Evolutionary conservation across 768 basidiomycete species (phyloP).

Genomic region (Tephrocybe sp.): DNA sequence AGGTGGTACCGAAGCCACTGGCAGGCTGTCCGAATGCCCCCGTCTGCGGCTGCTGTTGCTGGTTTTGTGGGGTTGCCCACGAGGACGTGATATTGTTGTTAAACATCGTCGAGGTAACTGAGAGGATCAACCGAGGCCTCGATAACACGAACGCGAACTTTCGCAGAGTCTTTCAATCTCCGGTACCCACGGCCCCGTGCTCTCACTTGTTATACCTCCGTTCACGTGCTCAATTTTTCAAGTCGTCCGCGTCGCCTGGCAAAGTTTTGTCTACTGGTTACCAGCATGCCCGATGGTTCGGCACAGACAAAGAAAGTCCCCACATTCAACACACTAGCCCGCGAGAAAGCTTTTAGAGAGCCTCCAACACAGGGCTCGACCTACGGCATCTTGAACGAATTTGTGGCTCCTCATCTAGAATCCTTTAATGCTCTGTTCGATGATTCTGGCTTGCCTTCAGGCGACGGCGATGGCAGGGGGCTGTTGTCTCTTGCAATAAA

Average conservation of each 20-base stretch:
- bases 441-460: slow-evolving; percentile 76
- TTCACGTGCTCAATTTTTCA: slow-evolving; percentile 37
- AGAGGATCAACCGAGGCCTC: not conserved
- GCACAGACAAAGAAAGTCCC: slow-evolving; percentile 37
- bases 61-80: slow-evolving; percentile 70
- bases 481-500: slow-evolving; percentile 74
- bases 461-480: slow-evolving; percentile 78
- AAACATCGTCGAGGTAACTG: slow-evolving; percentile 52
- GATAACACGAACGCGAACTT: slow-evolving; percentile 18
- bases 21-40: slow-evolving; percentile 72
- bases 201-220: slow-evolving; percentile 2
- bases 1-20: slow-evolving; percentile 55
- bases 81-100: slow-evolving; percentile 54
- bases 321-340: slow-evolving; percentile 79
- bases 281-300: slow-evolving; percentile 54
- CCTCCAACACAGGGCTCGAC: slow-evolving; percentile 71
- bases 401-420: slow-evolving; percentile 91
- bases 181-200: slow-evolving; percentile 27
- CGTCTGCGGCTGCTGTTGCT: slow-evolving; percentile 58
- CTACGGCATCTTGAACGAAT: slow-evolving; percentile 85
- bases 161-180: slow-evolving; percentile 34
- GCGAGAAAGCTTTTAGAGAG: slow-evolving; percentile 76
- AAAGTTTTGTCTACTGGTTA: slow-evolving; percentile 3
- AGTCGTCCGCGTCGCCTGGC: not conserved
- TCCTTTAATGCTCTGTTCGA: slow-evolving; percentile 97